Evolutionary conservation across 2,329 filamentous ascomycete genomes (phyloP), one percentile per base, ranked within the genome.

Genomic region (Lecanicillium sp.): DNA sequence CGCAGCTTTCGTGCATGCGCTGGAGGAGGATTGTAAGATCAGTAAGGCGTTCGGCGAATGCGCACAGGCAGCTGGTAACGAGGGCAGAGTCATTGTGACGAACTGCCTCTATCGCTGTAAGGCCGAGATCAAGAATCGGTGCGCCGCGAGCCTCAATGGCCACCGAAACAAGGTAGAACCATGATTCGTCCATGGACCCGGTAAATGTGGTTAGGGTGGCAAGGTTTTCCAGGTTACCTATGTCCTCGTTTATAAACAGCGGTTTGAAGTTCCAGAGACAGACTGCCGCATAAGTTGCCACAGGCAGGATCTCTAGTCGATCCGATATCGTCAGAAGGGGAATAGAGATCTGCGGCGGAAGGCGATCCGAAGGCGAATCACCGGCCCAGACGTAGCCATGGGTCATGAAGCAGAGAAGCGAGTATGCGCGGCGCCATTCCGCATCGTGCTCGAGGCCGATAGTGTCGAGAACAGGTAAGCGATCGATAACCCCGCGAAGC

Each of bases 181-280:
- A 98, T 53, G 93, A 95, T 69, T 98, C 93, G 62, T 98, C 93
- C 48, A 95, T 74, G 7, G 90, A 90, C 43, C 93, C 93, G 14
- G 93, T 97, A 62, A 96, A 94, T 14, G 93, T 96, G 59, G 83
- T 81, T 52, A 97, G 75, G 2, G 88, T 93, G 33, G 88, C 83
- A 48, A 98, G 77, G 59, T 98, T 97, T 60, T 93, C 84, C 38
- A 97, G 76, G 54, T 82, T 81, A 60, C 94, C 88, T 49, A 93
- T 81, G 29, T 79, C 78, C 65, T 96, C 90, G 53, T 88, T 81
- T 51, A 82, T 70, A 62, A 97, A 96, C 47, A 97, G 78, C 1
- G 90, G 88, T 67, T 90, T 91, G 75, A 90, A 97, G 69, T 98
- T 98, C 93, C 93, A 98, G 21, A 98, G 75, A 55, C 88, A 91